These are phyloP conservation scores for Fusarium irregulare DNA, from an alignment of 2,329 filamentous ascomycete genomes.

Conservation along the genomic window DNA sequence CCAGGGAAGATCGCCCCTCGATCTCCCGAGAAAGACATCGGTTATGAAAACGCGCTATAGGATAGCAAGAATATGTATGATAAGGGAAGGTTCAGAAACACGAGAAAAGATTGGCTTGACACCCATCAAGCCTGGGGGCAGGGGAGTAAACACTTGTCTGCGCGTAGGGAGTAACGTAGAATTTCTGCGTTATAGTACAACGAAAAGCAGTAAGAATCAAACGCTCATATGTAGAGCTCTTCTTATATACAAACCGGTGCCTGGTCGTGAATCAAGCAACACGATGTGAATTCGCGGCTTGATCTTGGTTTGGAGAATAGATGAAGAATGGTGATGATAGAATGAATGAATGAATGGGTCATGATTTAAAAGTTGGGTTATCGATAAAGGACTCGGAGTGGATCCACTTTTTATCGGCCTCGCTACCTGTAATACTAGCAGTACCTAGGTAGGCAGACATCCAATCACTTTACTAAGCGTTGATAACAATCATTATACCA, in stretches of 20 bases:
- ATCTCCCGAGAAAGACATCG: slow-evolving; percentile 27
- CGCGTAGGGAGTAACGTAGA: slow-evolving; percentile 20
- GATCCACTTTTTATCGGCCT: slow-evolving; percentile 6
- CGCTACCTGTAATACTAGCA: background rate
- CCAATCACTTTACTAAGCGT: background rate
- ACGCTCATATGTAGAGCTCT: background rate
- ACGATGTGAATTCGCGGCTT: slow-evolving; percentile 1
- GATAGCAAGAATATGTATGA: background rate
- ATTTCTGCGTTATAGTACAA: slow-evolving; percentile 11
- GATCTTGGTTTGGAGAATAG: slow-evolving; percentile 1
- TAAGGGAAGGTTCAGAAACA: background rate
- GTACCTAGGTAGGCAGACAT: background rate
- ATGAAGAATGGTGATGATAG: background rate
- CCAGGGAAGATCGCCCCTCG: slow-evolving; percentile 6
- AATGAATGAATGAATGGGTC: background rate
- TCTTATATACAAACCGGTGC: slow-evolving; percentile 4
- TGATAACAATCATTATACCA: background rate
- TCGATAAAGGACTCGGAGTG: slow-evolving; percentile 15
- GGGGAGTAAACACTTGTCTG: slow-evolving; percentile 45
- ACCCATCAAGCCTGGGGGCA: slow-evolving; percentile 26
- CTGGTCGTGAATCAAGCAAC: background rate
- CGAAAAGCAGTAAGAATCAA: background rate
- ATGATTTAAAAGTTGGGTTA: slow-evolving; percentile 13
- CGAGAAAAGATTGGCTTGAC: slow-evolving; percentile 18
- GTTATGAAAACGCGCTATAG: slow-evolving; percentile 9